phyloP scores from a whole-genome alignment of 805 yeast species.

The Tetrapisispora nanseiensis region DNA sequence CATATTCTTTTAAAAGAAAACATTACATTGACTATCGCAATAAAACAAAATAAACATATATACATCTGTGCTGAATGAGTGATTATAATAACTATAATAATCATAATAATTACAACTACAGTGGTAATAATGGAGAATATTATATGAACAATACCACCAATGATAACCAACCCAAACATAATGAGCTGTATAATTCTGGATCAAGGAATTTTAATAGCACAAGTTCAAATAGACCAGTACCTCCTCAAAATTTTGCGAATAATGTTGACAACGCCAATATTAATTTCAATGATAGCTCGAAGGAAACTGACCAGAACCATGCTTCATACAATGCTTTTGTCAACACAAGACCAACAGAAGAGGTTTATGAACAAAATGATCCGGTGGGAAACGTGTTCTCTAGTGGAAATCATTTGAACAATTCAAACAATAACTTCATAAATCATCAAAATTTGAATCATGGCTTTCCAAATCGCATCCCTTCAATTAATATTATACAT shows the following conservation, averaged over 20 bases:
- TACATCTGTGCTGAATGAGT: neutral
- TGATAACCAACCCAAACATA: neutral
- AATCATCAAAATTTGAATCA: neutral
- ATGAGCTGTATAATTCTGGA: too few relatives aligned
- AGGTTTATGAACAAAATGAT: neutral
- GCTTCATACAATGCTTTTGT: neutral
- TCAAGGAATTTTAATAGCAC: neutral
- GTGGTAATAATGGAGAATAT: neutral
- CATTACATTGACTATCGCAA: too few relatives aligned
- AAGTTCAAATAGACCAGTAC: slow-evolving; percentile 1
- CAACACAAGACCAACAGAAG: neutral
- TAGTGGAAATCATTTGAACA: neutral
- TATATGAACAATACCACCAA: neutral
- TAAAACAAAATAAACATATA: neutral
- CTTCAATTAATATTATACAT: slow-evolving; percentile 2
- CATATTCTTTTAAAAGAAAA: too few relatives aligned
- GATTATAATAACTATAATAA: neutral
- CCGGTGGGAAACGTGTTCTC: neutral
- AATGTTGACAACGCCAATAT: neutral
- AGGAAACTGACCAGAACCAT: too few relatives aligned
- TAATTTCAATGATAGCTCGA: neutral
- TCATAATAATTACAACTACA: neutral
- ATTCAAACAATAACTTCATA: neutral
- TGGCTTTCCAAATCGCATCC: neutral
- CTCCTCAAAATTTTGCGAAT: neutral